Base-by-base conservation (phyloP, 2,329 filamentous ascomycete genomes). In the Cladosporium sp. region DNA sequence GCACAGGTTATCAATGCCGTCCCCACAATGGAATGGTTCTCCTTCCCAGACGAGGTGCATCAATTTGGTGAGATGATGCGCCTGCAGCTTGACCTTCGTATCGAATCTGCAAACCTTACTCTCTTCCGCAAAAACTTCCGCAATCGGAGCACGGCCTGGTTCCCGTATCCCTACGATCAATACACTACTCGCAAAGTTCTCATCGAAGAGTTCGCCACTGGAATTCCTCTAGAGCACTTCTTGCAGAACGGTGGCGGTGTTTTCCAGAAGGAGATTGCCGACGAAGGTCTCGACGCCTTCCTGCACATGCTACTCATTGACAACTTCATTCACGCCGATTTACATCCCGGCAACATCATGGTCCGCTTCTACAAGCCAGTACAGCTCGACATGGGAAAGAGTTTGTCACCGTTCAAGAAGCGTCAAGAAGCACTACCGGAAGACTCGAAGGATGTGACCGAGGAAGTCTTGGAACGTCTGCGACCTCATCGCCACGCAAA, bases 11-110 rank as follows among this genome's bases (percentile, higher is more conserved):
- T 99, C 71, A 96, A 98, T 78, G 81, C 86, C 1, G 90, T 99
- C 36, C 95, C 95, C 0, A 97, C 93, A 0, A 95, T 99, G 75
- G 92, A 98, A 78, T 99, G 95, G 95, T 84, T 99, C 6, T 97
- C 94, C 0, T 87, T 99, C 10, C 95, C 95, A 0, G 94, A 97
- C 71, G 95, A 99, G 77, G 95, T 98, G 3, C 80, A 85, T 15
- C 93, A 98, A 74, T 99, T 99, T 75, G 94, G 93, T 28, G 91
- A 96, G 76, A 99, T 99, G 95, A 99, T 99, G 95, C 90, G 90
- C 73, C 83, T 98, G n/a, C 95, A 99, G 77, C 84, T 99, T 2
- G 95, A 99, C 78, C 84, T 99, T 41, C 90, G 95, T 62, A 98
- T 98, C 68, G 95, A 99, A 78, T 90, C 93, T 1, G 90, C 93